Percentiles rank a stretch among this genome's conserved stretches.
These are phyloP conservation scores for Moelleriella libera DNA, from an alignment of 2,329 filamentous ascomycete genomes.

Conservation along the genomic window DNA sequence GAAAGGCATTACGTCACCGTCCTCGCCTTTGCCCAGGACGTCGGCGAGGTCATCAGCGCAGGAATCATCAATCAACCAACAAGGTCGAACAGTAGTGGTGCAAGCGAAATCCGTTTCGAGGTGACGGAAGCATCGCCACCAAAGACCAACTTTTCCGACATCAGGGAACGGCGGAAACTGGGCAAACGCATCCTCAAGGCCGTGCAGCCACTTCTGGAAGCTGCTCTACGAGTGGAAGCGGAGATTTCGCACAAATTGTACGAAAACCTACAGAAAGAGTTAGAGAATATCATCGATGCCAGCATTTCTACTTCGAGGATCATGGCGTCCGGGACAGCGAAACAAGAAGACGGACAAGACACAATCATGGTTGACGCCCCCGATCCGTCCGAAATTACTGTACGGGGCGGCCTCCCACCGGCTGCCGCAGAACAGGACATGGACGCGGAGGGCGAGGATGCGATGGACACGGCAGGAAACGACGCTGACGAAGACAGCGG, in stretches of 20 bases:
- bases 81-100: background rate
- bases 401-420: constrained; percentile 15
- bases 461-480: constrained; percentile 22
- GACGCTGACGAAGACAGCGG: constrained; percentile 19
- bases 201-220: constrained; percentile 64
- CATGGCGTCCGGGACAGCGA: constrained; percentile 19
- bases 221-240: constrained; percentile 66
- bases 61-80: constrained; percentile 27
- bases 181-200: constrained; percentile 81
- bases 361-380: constrained; percentile 38
- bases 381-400: constrained; percentile 31
- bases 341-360: constrained; percentile 24
- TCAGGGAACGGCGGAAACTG: constrained; percentile 70
- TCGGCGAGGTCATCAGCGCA: constrained; percentile 37
- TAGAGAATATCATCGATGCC: constrained; percentile 59
- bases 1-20: constrained; percentile 43
- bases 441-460: constrained; percentile 16
- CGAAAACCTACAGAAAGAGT: constrained; percentile 55
- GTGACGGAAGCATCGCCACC: constrained; percentile 30
- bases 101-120: constrained; percentile 13
- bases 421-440: constrained; percentile 2
- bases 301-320: constrained; percentile 43
- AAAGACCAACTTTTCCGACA: constrained; percentile 46
- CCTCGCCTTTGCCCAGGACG: constrained; percentile 40
- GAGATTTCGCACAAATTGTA: constrained; percentile 59